A percentile compares a stretch with the other conserved stretches of the same genome.
These are phyloP conservation scores for Persicaria tinctoria DNA, from an alignment of 148 eudicot genomes.

Conservation along the genomic window DNA sequence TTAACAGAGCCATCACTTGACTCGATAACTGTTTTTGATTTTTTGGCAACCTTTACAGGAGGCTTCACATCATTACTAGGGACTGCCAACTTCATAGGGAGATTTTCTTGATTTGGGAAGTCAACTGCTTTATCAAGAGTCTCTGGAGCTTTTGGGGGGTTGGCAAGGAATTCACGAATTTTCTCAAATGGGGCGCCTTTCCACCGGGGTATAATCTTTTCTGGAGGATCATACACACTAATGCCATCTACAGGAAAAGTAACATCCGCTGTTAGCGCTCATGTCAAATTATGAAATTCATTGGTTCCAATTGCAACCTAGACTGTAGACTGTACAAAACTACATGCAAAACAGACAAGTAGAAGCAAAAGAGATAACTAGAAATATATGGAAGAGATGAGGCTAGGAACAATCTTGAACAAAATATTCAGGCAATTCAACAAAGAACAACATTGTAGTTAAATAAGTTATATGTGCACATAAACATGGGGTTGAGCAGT, in stretches of 20 bases:
- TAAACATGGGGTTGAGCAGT: neutral
- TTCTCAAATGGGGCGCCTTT: constrained; percentile 71
- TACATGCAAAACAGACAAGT: neutral
- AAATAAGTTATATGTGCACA: neutral
- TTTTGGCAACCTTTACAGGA: constrained; percentile 18
- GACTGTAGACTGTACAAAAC: neutral
- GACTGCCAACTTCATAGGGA: constrained; percentile 17
- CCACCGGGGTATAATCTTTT: constrained; percentile 85
- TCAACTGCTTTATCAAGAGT: constrained; percentile 22
- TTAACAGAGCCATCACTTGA: constrained; percentile 76
- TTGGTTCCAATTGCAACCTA: neutral
- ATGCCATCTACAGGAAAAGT: constrained; percentile 56
- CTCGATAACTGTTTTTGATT: constrained; percentile 61
- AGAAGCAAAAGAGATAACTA: neutral
- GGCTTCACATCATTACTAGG: constrained; percentile 20
- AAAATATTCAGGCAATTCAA: neutral
- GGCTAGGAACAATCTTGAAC: neutral
- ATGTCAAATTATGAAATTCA: neutral
- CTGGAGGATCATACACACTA: constrained; percentile 86
- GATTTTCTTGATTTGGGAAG: constrained; percentile 19
- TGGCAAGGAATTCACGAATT: constrained; percentile 43
- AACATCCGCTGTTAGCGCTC: neutral
- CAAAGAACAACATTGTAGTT: neutral
- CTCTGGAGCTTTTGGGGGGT: constrained; percentile 19
- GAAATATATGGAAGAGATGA: constrained; percentile 3